phyloP scores from a whole-genome alignment of 305 asterid species.

The Solanum hybrid region DNA sequence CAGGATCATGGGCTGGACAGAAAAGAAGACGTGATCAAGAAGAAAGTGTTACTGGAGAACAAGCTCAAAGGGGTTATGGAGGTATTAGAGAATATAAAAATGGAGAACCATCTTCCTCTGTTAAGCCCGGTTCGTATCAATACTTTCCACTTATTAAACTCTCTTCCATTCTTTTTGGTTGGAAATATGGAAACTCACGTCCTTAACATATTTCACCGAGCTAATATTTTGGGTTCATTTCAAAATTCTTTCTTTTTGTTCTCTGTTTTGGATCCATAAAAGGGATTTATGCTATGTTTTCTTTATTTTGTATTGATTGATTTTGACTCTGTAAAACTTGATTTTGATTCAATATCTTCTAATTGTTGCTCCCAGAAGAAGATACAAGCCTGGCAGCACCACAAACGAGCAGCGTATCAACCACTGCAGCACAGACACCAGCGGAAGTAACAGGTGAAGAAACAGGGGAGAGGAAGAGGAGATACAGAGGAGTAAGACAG shows the following conservation, averaged over 20 bases:
- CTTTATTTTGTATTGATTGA: neutral
- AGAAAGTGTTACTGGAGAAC: conserved; percentile 28
- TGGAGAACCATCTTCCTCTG: conserved; percentile 34
- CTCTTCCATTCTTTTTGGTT: neutral
- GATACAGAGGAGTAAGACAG: conserved; percentile 90
- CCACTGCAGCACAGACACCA: conserved; percentile 9
- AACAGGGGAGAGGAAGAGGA: conserved; percentile 44
- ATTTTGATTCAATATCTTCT: neutral
- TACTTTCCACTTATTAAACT: neutral
- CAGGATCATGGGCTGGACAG: conserved; percentile 69
- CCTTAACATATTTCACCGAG: too few relatives aligned
- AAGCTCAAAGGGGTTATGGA: conserved; percentile 21
- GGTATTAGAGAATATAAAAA: conserved; percentile 24
- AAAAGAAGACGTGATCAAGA: conserved; percentile 66
- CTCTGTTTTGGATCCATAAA: neutral
- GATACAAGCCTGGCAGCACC: conserved; percentile 17
- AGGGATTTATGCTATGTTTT: neutral
- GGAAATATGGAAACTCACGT: neutral
- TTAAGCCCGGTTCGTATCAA: conserved; percentile 40
- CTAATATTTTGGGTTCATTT: neutral
- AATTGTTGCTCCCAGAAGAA: conserved; percentile 24
- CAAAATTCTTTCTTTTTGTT: neutral
- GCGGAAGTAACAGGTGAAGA: conserved; percentile 30
- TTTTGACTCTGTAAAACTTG: neutral
- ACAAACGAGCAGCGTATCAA: conserved; percentile 1